Base-by-base conservation (phyloP, 129 eudicot species). In the Flaveria bidentis region DNA sequence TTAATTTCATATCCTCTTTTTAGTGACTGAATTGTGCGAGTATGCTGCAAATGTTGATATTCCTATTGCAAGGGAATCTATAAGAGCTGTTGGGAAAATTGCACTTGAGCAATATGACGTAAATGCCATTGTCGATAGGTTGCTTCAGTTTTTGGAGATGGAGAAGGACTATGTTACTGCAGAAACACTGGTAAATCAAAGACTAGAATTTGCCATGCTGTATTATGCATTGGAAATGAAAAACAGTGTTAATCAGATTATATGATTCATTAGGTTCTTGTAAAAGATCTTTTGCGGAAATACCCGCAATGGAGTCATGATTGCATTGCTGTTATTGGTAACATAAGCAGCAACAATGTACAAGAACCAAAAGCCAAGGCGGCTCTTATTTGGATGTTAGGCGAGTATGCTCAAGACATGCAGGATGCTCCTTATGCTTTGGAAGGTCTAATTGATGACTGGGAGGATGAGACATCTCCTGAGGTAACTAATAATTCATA, bases 261-360 rank as follows among this genome's bases (percentile, higher is more conserved):
- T 76, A 17, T 47, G 4, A 10, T 14, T 26, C 2, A 1, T 85
- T 78, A 94, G 98, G 98, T 94, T 74, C 99, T 94, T 82, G 91
- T 94, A 52, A 94, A 94, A 85, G 99, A 94, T 86, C 91, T 94
- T 67, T 88, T 94, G 41, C 86, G 99, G 62, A 94, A 94, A 69
- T 94, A 94, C 87, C 99, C 99, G 2, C 98, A 91, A 73, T 94
- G 99, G 99, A 94, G 99, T 75, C 99, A 91, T 76, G 94, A 91
- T 76, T 94, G 99, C 84, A 91, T 94, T 68, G 99, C 97, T 64
- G 99, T 94, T 72, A 96, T 94, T 71, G 99, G 99, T 75, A 94
- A 87, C 85, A 94, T 94, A 74, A 89, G 99, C 85, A 91, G 99
- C 86, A 91, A 86, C 51, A 94, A 89, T 76, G 88, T 94, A 55